These are phyloP conservation scores for Dryadomyces quercivorus DNA, from an alignment of 2,329 filamentous ascomycete species.

Conservation along the genomic window DNA sequence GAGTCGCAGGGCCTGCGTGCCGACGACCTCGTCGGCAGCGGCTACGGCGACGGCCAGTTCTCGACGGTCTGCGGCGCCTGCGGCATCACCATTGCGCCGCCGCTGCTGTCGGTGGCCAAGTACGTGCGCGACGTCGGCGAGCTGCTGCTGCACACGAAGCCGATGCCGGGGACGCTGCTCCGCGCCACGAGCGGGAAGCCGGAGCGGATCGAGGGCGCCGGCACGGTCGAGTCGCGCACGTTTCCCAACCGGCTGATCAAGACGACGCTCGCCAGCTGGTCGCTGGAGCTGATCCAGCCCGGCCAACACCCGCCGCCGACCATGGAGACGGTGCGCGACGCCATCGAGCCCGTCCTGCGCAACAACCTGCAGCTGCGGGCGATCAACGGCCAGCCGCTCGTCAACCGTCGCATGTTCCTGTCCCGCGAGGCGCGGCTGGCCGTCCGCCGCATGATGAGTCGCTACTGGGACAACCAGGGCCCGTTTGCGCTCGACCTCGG, in stretches of 20 bases:
- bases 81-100: constrained; percentile 35
- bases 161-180: constrained; percentile 59
- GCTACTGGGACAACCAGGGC: constrained; percentile 58
- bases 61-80: constrained; percentile 38
- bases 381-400: neutral
- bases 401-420: neutral
- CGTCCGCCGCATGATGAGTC: constrained; percentile 55
- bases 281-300: constrained; percentile 27
- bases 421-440: constrained; percentile 25
- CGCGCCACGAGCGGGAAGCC: constrained; percentile 39
- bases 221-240: constrained; percentile 20
- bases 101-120: constrained; percentile 47
- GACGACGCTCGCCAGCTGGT: constrained; percentile 26
- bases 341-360: constrained; percentile 31
- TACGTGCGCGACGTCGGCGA: constrained; percentile 43
- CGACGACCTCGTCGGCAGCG: constrained; percentile 31
- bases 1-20: neutral
- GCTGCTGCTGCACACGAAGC: constrained; percentile 32
- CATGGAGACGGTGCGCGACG: constrained; percentile 36
- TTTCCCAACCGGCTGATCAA: constrained; percentile 50
- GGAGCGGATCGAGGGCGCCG: constrained; percentile 13
- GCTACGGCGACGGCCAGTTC: constrained; percentile 50
- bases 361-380: neutral
- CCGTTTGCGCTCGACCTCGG: constrained; percentile 53
- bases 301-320: constrained; percentile 19